Evolutionary conservation across 768 basidiomycete genomes (phyloP).

Genomic region (Leucosporidium creatinivorum): DNA sequence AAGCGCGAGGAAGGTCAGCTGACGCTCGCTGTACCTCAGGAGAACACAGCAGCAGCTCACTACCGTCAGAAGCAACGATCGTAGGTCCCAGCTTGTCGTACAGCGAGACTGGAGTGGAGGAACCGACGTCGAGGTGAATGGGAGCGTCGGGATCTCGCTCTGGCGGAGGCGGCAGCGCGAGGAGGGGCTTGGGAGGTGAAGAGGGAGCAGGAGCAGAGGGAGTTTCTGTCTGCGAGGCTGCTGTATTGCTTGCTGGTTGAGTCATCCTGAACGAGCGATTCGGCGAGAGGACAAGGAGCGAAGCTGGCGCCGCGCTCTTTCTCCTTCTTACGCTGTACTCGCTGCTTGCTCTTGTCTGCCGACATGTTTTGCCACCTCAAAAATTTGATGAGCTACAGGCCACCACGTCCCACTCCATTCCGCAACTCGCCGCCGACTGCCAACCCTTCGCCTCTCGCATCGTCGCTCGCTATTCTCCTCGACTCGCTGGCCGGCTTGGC

Average conservation of each 20-base stretch:
- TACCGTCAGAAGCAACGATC: conserved; percentile 19
- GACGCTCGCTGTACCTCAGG: neutral
- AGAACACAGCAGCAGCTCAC: neutral
- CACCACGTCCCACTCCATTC: too few species aligned
- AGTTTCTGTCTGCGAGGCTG: too few species aligned
- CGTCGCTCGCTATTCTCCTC: neutral
- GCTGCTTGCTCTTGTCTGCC: neutral
- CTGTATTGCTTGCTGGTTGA: too few species aligned
- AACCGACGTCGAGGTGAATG: conserved; percentile 21
- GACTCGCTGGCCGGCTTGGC: neutral
- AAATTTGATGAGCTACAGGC: too few species aligned
- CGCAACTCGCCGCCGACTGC: neutral
- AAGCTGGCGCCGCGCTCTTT: neutral
- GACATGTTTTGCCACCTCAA: too few species aligned
- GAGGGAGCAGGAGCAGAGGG: too few species aligned
- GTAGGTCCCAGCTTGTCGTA: conserved; percentile 23
- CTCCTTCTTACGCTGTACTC: neutral
- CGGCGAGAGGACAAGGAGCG: neutral
- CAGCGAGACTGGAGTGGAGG: conserved; percentile 8
- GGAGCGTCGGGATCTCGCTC: neutral
- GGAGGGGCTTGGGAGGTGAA: too few species aligned
- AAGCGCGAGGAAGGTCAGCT: neutral
- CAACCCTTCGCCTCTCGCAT: neutral
- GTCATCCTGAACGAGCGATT: neutral
- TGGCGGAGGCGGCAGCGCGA: conserved; percentile 24